Evolutionary conservation across 805 yeast species (phyloP), one percentile per base, ranked within the genome.

Genomic region (Wickerhamomyces bovis): DNA sequence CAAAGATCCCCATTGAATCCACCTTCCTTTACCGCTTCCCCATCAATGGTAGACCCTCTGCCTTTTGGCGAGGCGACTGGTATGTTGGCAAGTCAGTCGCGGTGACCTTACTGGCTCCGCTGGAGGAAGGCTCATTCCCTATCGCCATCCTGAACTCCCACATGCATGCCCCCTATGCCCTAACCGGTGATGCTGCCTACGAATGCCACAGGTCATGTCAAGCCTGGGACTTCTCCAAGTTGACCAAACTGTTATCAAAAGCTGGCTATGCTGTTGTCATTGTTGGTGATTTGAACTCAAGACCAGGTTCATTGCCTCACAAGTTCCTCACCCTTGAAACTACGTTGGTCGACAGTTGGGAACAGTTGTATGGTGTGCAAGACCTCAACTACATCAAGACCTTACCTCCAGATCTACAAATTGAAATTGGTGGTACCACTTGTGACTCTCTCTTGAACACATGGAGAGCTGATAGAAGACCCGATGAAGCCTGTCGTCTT

Each of bases 61-160:
- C 99, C 0, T 83, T 94, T 53, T 84, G 79, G 69, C 71, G 98
- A 48, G 99, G 99, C 33, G 99, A 94, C 63, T 94, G 97, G 96
- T 88, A 78, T 54, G 99, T 94, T 20, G 99, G 99, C 9, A 94
- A 94, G 62, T 77, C 92, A 9, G 78, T 89, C 18, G 85, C 95
- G 1, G 80, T 89, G 3, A 85, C 95, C 0, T 64, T 80, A 4
- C 68, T 94, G 38, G 69, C 69, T 46, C 83, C 86, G 6, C 66
- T 77, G 3, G 56, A 60, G 16, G 66, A 72, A 0, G 69, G 68
- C 16, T 68, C 75, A 2, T 61, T 72, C 6, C 84, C 83, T 6
- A 68, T 94, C 38, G 97, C 95, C 3, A 66, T 94, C 6, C 68
- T 94, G 59, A 92, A 90, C 60, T 83, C 96, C 16, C 99, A 94